Evolutionary conservation across 495 filamentous ascomycete species (phyloP).

Genomic region (Penicillium subrubescens): DNA sequence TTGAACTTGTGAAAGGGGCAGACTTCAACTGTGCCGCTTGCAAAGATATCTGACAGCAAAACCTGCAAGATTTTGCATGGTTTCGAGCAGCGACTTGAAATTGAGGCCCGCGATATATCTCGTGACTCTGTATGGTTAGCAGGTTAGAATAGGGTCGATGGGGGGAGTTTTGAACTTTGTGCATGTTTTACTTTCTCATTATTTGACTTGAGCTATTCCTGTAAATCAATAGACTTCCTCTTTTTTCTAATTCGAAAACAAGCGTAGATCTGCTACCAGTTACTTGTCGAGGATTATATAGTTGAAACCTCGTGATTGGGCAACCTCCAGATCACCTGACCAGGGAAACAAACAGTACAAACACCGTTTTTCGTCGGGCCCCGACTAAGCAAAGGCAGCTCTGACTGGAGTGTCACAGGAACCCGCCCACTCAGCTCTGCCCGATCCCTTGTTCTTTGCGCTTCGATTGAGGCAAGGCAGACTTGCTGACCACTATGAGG

Average conservation of each 20-base stretch:
- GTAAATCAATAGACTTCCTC: not conserved
- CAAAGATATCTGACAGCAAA: no score
- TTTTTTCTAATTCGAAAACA: not conserved
- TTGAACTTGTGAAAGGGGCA: not conserved
- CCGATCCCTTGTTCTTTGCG: not conserved
- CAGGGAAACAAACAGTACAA: not conserved
- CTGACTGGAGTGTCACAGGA: not conserved
- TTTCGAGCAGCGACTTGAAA: no score
- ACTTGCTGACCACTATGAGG: not conserved
- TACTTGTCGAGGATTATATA: no score
- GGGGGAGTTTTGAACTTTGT: not conserved
- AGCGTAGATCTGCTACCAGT: no score
- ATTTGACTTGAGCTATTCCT: not conserved
- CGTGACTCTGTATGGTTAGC: no score
- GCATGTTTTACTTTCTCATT: not conserved
- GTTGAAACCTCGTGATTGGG: not conserved
- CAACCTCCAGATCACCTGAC: constrained; percentile 6
- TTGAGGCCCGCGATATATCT: not conserved
- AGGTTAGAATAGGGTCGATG: not conserved
- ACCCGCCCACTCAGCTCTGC: not conserved
- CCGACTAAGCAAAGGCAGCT: constrained; percentile 2
- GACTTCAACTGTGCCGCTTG: no score
- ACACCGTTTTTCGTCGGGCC: not conserved
- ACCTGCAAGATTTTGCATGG: no score
- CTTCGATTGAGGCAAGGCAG: not conserved